Evolutionary conservation across 116 monocot species (phyloP).

Genomic region (Trichopus zeylanicus): DNA sequence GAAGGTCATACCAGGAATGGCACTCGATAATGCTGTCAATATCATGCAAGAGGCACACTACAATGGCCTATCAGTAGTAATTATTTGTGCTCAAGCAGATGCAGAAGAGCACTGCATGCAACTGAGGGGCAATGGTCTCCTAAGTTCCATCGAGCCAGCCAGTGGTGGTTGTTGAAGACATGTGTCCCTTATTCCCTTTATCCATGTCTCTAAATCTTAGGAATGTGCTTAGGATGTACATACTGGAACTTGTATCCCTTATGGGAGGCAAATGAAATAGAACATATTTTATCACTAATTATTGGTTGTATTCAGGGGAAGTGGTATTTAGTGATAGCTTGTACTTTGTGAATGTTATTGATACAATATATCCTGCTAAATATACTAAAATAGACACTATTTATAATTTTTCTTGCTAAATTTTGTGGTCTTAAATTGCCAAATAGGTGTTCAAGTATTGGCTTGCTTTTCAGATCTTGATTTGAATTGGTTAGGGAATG

Average conservation of each 20-base stretch:
- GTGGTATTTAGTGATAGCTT: no score
- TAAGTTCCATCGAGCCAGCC: constrained; percentile 86
- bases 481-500: no score
- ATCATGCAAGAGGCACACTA: constrained; percentile 95
- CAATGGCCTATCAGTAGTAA: constrained; percentile 84
- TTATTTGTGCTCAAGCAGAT: constrained; percentile 80
- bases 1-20: constrained; percentile 96
- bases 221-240: constrained; percentile 7
- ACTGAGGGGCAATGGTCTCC: constrained; percentile 77
- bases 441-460: no score
- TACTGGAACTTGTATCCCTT: background rate
- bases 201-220: background rate
- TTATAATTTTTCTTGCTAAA: no score
- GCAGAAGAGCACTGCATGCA: constrained; percentile 91
- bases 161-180: constrained; percentile 53
- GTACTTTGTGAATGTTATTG: no score
- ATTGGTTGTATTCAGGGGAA: no score
- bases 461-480: no score
- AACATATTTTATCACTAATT: background rate
- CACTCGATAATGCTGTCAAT: constrained; percentile 83
- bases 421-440: no score
- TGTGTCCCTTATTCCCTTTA: background rate
- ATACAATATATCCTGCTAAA: no score
- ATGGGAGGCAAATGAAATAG: background rate
- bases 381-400: no score